Percentiles rank a stretch among this genome's conserved stretches.
Conservation (phyloP, 345 rosid species). For the Citrus reticulata region DNA sequence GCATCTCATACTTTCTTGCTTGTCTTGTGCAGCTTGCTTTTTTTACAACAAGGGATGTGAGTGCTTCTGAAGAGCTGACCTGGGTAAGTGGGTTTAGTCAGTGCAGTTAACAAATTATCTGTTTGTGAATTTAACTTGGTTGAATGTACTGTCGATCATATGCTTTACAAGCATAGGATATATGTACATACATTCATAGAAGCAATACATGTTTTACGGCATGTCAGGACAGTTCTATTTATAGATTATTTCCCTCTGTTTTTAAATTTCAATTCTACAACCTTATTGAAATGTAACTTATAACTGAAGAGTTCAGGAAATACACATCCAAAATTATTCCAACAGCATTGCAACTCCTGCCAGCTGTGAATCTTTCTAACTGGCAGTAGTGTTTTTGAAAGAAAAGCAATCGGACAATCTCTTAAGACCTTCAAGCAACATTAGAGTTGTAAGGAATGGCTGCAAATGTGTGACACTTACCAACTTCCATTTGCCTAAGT, state of each 20-base stretch:
- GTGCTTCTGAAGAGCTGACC: conserved; percentile 74
- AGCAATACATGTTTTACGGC: neutral
- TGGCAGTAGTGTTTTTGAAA: neutral
- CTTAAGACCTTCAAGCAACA: neutral
- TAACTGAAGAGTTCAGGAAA: neutral
- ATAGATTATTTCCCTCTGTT: neutral
- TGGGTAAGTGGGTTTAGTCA: conserved; percentile 55
- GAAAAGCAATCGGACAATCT: neutral
- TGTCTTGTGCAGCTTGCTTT: conserved; percentile 71
- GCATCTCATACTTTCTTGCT: neutral
- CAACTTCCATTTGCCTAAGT: neutral
- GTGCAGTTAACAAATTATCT: neutral
- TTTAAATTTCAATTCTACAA: neutral
- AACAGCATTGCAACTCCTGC: neutral
- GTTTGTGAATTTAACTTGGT: neutral
- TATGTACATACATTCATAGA: neutral
- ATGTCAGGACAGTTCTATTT: neutral
- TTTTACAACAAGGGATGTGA: conserved; percentile 68
- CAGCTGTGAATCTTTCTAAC: neutral
- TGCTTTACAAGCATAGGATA: neutral
- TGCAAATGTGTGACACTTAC: neutral
- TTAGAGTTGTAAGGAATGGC: neutral
- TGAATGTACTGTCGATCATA: neutral
- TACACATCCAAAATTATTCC: neutral
- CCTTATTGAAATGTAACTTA: neutral